Conservation (phyloP, 257 asterid genomes). For the Salvia miltiorrhiza region DNA sequence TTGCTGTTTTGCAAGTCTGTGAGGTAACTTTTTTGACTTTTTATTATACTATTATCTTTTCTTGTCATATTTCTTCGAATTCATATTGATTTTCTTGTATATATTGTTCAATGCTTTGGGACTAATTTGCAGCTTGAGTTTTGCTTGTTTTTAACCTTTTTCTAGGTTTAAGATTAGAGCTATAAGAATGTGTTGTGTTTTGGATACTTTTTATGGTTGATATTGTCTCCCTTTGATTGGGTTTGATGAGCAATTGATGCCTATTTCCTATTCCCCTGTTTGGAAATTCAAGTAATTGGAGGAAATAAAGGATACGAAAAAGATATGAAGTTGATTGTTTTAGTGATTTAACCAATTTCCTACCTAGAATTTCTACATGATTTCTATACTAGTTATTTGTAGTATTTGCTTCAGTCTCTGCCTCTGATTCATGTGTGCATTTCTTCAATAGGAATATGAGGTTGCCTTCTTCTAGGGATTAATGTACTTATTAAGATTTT, state of each 20-base stretch:
- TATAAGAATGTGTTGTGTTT: not conserved
- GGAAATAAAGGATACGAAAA: not conserved
- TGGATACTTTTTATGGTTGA: not conserved
- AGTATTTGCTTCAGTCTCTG: not conserved
- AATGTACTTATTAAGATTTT: not conserved
- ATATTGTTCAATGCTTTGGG: not conserved
- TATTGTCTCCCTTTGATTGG: not conserved
- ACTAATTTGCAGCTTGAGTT: not conserved
- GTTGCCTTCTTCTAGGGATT: not conserved
- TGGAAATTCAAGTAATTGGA: not conserved
- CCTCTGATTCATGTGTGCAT: not conserved
- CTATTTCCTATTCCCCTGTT: not conserved
- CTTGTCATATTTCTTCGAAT: not conserved
- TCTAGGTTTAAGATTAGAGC: not conserved
- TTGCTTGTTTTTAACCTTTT: not conserved
- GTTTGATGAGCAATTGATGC: slow-evolving; percentile 3
- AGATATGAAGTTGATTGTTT: not conserved
- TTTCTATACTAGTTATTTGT: not conserved
- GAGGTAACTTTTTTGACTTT: slow-evolving; percentile 2
- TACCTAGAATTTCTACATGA: not conserved
- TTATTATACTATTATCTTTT: not conserved
- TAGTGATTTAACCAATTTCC: not conserved
- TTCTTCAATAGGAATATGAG: not conserved
- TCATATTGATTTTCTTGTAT: not conserved
- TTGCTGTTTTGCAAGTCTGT: slow-evolving; percentile 74